phyloP scores from a whole-genome alignment of 164 flowering plant genomes.

The Magnolia officinalis region DNA sequence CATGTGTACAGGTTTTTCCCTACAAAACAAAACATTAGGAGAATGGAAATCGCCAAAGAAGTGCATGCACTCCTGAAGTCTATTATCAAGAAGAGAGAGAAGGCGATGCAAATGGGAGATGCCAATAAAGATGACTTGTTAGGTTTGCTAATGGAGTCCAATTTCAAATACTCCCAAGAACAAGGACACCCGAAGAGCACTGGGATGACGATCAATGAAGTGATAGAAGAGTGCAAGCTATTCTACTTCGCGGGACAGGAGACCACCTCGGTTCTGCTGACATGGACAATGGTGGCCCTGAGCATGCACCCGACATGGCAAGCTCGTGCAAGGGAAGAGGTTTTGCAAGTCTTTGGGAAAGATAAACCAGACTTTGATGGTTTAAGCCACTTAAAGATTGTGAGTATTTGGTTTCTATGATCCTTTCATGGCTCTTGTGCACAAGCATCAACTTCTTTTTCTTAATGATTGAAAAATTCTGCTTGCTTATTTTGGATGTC shows the following conservation, averaged over 20 bases:
- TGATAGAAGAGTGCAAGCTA: conserved; percentile 8
- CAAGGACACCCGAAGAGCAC: not conserved
- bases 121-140: not conserved
- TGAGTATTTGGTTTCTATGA: not conserved
- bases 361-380: conserved; percentile 6
- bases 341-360: conserved; percentile 2
- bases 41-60: conserved; percentile 3
- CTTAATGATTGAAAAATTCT: not conserved
- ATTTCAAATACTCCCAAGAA: not conserved
- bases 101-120: conserved; percentile 1
- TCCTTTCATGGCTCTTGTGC: too few species aligned
- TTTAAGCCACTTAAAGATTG: conserved; percentile 3
- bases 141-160: conserved; percentile 6
- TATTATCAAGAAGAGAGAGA: conserved; percentile 1
- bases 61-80: not conserved
- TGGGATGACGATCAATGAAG: not conserved
- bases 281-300: conserved; percentile 4
- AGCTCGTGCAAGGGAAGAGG: conserved; percentile 9
- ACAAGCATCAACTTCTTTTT: too few species aligned
- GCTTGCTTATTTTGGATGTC: not conserved
- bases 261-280: conserved; percentile 3
- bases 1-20: conserved; percentile 3
- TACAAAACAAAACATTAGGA: conserved; percentile 2
- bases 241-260: conserved; percentile 17
- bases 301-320: conserved; percentile 9